phyloP scores from a whole-genome alignment of 2,329 filamentous ascomycete genomes.

The Ilyonectria sp. region DNA sequence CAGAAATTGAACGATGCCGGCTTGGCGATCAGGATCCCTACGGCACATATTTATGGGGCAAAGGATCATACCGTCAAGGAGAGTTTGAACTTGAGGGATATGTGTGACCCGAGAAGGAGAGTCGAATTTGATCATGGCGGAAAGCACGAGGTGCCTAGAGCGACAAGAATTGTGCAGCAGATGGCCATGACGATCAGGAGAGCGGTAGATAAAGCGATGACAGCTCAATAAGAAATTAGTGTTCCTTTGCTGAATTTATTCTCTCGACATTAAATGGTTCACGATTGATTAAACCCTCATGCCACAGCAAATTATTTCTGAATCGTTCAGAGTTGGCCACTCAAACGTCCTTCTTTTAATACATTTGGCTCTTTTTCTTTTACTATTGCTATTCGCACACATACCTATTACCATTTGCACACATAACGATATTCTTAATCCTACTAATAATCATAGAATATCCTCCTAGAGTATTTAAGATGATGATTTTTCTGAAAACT shows the following conservation, averaged over 20 bases:
- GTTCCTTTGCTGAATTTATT: too few relatives aligned
- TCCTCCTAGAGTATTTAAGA: too few relatives aligned
- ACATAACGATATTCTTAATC: too few relatives aligned
- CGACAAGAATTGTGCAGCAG: background rate
- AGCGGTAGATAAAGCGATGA: background rate
- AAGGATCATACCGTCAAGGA: constrained; percentile 14
- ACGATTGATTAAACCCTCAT: too few relatives aligned
- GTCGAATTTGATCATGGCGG: constrained; percentile 10
- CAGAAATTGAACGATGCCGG: background rate
- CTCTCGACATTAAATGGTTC: too few relatives aligned
- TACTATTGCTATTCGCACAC: too few relatives aligned
- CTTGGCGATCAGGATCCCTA: constrained; percentile 13
- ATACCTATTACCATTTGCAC: too few relatives aligned
- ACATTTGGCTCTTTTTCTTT: too few relatives aligned
- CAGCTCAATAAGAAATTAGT: background rate
- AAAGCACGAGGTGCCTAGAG: constrained; percentile 10
- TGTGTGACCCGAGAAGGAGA: constrained; percentile 15
- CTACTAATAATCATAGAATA: too few relatives aligned
- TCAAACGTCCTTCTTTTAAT: background rate
- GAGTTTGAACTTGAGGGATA: constrained; percentile 22
- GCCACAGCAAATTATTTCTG: background rate
- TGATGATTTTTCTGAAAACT: too few relatives aligned
- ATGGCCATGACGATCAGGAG: background rate
- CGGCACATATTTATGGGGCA: constrained; percentile 15
- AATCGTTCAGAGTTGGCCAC: too few relatives aligned